A percentile compares a stretch with the other conserved stretches of the same genome.
phyloP scores from a whole-genome alignment of 495 filamentous ascomycete species.

The Talaromyces adpressus region DNA sequence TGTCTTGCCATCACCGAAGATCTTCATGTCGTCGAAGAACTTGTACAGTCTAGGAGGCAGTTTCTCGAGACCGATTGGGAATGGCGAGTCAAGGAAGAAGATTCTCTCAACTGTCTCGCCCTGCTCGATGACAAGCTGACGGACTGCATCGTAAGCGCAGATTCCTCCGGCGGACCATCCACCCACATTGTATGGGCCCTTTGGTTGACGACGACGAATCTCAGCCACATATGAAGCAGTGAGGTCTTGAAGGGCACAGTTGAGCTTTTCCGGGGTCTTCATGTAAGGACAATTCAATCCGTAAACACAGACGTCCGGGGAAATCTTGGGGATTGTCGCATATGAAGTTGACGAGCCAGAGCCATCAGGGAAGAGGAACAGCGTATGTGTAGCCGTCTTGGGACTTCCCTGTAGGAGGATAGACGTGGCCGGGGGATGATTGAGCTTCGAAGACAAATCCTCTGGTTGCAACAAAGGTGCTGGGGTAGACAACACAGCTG shows the following conservation, averaged over 20 bases:
- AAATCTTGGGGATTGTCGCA: constrained; percentile 49
- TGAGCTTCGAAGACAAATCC: constrained; percentile 4
- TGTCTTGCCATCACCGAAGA: constrained; percentile 58
- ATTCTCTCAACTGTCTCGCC: constrained; percentile 67
- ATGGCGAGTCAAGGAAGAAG: constrained; percentile 77
- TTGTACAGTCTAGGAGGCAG: constrained; percentile 68
- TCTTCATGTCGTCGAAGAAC: constrained; percentile 73
- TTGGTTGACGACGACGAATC: constrained; percentile 66
- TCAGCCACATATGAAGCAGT: constrained; percentile 54
- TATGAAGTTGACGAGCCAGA: constrained; percentile 40
- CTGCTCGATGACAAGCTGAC: constrained; percentile 58
- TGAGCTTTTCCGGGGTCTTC: constrained; percentile 51
- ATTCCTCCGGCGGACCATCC: constrained; percentile 87
- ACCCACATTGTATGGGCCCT: constrained; percentile 63
- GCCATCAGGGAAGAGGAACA: constrained; percentile 31
- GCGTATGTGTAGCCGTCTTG: constrained; percentile 15
- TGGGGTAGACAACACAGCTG: constrained; percentile 12
- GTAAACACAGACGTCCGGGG: constrained; percentile 48
- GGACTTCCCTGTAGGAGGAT: constrained; percentile 25
- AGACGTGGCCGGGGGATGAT: constrained; percentile 23
- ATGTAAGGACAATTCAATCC: constrained; percentile 63
- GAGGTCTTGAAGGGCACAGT: constrained; percentile 47
- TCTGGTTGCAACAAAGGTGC: background rate
- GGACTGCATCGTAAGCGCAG: constrained; percentile 76
- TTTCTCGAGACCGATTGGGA: constrained; percentile 68